Base-by-base conservation (phyloP, 768 basidiomycete genomes). In the Suillus subluteus region DNA sequence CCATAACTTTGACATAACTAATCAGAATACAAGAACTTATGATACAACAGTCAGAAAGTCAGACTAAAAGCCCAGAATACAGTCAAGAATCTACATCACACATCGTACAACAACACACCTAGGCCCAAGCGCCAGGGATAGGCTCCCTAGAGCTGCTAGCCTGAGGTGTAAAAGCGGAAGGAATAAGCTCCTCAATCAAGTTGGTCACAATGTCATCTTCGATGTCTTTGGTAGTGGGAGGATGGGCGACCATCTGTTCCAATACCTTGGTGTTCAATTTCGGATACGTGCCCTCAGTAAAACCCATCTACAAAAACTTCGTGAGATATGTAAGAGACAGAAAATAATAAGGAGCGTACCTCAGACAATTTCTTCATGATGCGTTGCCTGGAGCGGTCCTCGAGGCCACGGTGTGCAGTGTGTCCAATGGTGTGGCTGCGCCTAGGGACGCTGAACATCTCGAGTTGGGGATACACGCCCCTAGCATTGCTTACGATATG, bases 131-230 rank as follows among this genome's bases (percentile, higher is more conserved):
- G 8, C 83, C 86, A 54, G 83, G 83, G 62, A 82, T 73, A 41
- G 77, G 78, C 37, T 74, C 70, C 30, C 43, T 61, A 40, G 79
- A 73, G 58, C 77, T 69, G 44, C 77, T 72, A 55, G 79, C 81
- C 3, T 77, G 80, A 41, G 81, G 79, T 44, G 75, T 74, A 62
- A 79, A 73, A 11, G 77, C 74, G 66, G 75, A 75, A 5, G 85
- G 79, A 55, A 90, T 76, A 61, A 91, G 78, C 52, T 86, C 86
- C 69, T 91, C 85, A 56, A 90, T 75, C 69, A 91, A 69, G 7
- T 80, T 86, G 15, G 88, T 89, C 40, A 90, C 86, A 62, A 91
- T 84, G 64, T 89, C 84, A 69, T 90, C 89, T 73, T 91, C 90
- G 1, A 75, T 75, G 12, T 89, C 89, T 69, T 85, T 87, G 32